Percentiles rank a stretch among this genome's conserved stretches.
Conservation (phyloP, 192 early-diverging fungal genomes). For the Podila horticola region DNA sequence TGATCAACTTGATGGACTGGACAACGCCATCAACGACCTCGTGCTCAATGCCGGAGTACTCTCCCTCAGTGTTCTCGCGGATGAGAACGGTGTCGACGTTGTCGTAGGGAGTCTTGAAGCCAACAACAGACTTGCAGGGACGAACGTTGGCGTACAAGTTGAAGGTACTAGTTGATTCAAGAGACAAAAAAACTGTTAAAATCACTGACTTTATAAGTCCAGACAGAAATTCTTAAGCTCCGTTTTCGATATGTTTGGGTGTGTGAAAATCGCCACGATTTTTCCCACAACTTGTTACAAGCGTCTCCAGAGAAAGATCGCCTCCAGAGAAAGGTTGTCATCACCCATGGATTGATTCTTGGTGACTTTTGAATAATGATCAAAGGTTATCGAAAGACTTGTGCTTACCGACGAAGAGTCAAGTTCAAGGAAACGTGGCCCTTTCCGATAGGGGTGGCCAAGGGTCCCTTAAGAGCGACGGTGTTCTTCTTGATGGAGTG, state of each 20-base stretch:
- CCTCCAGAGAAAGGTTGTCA: no score
- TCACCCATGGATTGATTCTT: no score
- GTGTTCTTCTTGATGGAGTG: constrained; percentile 95
- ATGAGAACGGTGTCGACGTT: constrained; percentile 98
- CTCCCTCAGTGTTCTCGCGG: constrained; percentile 99
- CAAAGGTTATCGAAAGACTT: not conserved
- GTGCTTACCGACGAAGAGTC: constrained; percentile 71
- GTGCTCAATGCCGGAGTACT: constrained; percentile 99
- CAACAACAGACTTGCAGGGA: constrained; percentile 96
- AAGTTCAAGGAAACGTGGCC: constrained; percentile 97
- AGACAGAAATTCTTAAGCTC: no score
- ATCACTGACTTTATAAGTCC: no score
- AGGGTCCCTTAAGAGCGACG: constrained; percentile 95
- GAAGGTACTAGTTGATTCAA: constrained; percentile 74
- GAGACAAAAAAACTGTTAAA: not conserved
- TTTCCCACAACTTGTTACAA: no score
- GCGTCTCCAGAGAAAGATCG: no score
- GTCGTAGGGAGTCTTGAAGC: constrained; percentile 96
- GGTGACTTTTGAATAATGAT: no score
- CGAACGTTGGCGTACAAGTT: constrained; percentile 99
- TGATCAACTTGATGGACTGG: constrained; percentile 99
- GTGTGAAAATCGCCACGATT: no score
- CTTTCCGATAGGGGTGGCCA: constrained; percentile 98
- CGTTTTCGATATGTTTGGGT: no score
- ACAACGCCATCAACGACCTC: constrained; percentile 95